phyloP scores from a whole-genome alignment of 768 basidiomycete genomes.

The Tricholoma saponaceum region DNA sequence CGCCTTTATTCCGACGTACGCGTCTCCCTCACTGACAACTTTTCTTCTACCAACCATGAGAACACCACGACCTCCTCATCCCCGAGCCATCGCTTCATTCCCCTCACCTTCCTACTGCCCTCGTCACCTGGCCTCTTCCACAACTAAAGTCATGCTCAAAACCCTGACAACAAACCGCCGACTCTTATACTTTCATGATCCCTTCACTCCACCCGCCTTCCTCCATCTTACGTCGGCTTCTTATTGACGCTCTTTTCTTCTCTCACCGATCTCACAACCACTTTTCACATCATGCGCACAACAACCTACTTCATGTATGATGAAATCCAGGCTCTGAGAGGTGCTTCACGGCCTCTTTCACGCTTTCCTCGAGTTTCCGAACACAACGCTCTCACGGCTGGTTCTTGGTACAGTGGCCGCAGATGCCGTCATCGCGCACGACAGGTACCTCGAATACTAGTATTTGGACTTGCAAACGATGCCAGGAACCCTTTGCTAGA shows the following conservation, averaged over 20 bases:
- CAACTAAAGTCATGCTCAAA: constrained; percentile 14
- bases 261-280: constrained; percentile 91
- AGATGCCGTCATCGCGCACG: constrained; percentile 80
- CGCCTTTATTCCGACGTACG: constrained; percentile 91
- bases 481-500: constrained; percentile 71
- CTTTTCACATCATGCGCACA: constrained; percentile 83
- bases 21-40: constrained; percentile 70
- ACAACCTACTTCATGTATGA: constrained; percentile 79
- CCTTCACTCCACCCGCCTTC: constrained; percentile 92
- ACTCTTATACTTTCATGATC: constrained; percentile 79
- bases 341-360: constrained; percentile 90
- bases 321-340: constrained; percentile 80
- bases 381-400: constrained; percentile 66
- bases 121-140: constrained; percentile 54
- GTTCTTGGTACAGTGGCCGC: constrained; percentile 78
- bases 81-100: constrained; percentile 95
- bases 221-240: constrained; percentile 90
- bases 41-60: constrained; percentile 60
- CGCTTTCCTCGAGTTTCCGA: constrained; percentile 74
- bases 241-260: constrained; percentile 91
- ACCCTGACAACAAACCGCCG: constrained; percentile 38
- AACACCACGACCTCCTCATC: constrained; percentile 82
- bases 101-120: constrained; percentile 78
- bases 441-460: constrained; percentile 77
- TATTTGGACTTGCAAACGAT: constrained; percentile 75